These are phyloP conservation scores for Cryphonectria parasitica DNA, from an alignment of 2,329 filamentous ascomycete species.

Conservation along the genomic window DNA sequence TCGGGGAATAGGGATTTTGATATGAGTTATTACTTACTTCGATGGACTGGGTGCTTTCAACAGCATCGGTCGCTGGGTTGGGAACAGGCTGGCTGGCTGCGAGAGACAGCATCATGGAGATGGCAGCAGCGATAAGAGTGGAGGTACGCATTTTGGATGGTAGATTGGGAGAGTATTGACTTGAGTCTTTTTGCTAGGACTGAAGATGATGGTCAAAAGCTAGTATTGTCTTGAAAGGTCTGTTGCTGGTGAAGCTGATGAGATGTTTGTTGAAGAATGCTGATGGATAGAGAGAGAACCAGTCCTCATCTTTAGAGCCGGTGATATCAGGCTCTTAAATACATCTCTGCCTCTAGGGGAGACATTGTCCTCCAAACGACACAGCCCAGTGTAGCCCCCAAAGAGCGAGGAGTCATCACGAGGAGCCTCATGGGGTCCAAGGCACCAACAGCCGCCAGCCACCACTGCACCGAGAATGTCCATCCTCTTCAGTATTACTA, in stretches of 20 bases:
- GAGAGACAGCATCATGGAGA: slow-evolving; percentile 15
- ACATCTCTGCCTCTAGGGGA: background rate
- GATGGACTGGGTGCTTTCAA: background rate
- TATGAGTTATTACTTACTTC: background rate
- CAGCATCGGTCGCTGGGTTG: background rate
- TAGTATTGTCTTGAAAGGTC: background rate
- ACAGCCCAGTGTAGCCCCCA: background rate
- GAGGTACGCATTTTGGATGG: slow-evolving; percentile 21
- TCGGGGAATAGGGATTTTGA: background rate
- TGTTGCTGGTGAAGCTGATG: background rate
- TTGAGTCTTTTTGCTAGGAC: background rate
- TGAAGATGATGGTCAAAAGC: background rate
- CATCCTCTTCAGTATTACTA: background rate
- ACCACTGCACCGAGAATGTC: background rate
- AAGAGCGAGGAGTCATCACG: background rate
- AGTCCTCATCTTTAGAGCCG: background rate
- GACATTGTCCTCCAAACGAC: background rate
- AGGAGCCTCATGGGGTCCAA: slow-evolving; percentile 5
- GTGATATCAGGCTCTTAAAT: background rate
- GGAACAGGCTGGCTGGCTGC: slow-evolving; percentile 11
- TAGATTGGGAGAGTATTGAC: background rate
- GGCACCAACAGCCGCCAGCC: background rate
- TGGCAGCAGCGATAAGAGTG: slow-evolving; percentile 14
- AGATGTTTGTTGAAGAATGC: background rate
- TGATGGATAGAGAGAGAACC: background rate